phyloP scores from a whole-genome alignment of 2,329 filamentous ascomycete species.

The Pseudocercospora fijiensis region DNA sequence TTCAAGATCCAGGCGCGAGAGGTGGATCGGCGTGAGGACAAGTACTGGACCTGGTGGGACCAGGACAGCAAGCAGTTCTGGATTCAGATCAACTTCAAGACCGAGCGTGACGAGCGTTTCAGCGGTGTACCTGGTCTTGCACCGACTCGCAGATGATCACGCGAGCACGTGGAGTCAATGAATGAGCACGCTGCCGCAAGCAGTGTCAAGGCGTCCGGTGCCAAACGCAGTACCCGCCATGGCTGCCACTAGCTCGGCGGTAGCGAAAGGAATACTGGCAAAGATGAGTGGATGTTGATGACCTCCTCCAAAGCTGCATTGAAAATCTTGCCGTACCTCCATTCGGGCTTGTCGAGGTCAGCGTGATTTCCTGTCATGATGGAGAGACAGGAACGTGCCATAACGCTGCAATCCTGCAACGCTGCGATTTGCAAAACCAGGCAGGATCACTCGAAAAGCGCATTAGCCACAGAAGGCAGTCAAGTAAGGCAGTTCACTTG shows the following conservation, averaged over 20 bases:
- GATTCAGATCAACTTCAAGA: slow-evolving; percentile 98
- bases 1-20: slow-evolving; percentile 95
- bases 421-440: not conserved
- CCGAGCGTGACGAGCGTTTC: slow-evolving; percentile 90
- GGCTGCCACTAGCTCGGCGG: not conserved
- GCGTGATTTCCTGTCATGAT: not conserved
- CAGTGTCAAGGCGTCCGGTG: not conserved
- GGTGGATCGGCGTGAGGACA: slow-evolving; percentile 82
- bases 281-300: not conserved
- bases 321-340: not conserved
- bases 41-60: slow-evolving; percentile 94
- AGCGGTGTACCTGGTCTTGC: slow-evolving; percentile 65
- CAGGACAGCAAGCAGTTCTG: slow-evolving; percentile 95
- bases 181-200: not conserved
- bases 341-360: not conserved
- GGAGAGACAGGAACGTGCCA: not conserved
- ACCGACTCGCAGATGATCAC: slow-evolving; percentile 40
- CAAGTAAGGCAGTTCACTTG: not conserved
- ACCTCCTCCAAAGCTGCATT: not conserved
- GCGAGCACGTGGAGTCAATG: not conserved
- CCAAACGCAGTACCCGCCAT: not conserved
- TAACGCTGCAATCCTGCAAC: not conserved
- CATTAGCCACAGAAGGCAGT: not conserved
- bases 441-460: not conserved
- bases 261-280: not conserved